Conservation (phyloP, 495 filamentous ascomycete genomes). For the Pyrenula massariospora region DNA sequence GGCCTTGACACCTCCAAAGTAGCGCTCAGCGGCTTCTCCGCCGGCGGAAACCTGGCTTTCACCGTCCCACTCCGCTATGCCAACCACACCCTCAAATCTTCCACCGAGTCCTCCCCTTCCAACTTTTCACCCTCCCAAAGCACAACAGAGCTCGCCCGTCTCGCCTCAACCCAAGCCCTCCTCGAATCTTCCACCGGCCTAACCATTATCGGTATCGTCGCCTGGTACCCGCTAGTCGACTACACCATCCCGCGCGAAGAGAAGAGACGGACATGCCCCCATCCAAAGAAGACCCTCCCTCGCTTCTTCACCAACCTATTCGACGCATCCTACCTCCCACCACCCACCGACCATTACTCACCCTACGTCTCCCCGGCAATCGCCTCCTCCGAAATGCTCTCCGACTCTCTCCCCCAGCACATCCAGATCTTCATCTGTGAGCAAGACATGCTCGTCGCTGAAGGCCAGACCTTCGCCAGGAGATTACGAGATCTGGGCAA, state of each 20-base stretch:
- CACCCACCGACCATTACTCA: slow-evolving; percentile 34
- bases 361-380: slow-evolving; percentile 54
- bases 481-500: slow-evolving; percentile 55
- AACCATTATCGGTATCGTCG: slow-evolving; percentile 45
- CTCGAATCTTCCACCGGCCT: slow-evolving; percentile 22
- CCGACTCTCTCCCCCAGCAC: slow-evolving; percentile 42
- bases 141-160: slow-evolving; percentile 5
- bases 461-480: slow-evolving; percentile 57
- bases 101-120: too few species aligned
- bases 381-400: slow-evolving; percentile 40
- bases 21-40: slow-evolving; percentile 73
- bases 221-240: slow-evolving; percentile 80
- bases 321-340: slow-evolving; percentile 66
- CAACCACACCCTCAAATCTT: slow-evolving; percentile 13
- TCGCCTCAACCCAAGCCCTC: slow-evolving; percentile 27
- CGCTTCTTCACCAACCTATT: slow-evolving; percentile 71
- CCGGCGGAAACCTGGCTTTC: slow-evolving; percentile 76
- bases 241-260: slow-evolving; percentile 64
- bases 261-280: slow-evolving; percentile 52
- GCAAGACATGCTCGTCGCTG: slow-evolving; percentile 79
- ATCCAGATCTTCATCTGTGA: slow-evolving; percentile 75
- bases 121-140: too few species aligned
- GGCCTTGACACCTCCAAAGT: slow-evolving; percentile 49
- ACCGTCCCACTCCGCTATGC: slow-evolving; percentile 63
- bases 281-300: slow-evolving; percentile 63